Evolutionary conservation across 1,284 basidiomycete genomes (phyloP).

Genomic region (Mycosarcoma mackinlayi): DNA sequence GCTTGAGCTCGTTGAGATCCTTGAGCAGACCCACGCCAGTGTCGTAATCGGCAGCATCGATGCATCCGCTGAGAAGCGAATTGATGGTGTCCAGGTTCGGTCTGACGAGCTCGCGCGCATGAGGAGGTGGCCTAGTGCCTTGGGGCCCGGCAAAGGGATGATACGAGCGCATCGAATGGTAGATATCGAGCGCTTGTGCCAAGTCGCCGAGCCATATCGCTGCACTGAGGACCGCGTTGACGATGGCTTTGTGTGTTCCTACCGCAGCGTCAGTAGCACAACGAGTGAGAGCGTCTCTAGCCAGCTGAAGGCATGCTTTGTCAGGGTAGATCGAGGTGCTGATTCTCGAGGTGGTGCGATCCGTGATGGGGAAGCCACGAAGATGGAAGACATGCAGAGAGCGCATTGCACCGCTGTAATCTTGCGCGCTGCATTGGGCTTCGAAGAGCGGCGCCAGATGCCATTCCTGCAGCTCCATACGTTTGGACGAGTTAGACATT

Average conservation of each 20-base stretch:
- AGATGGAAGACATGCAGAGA: slow-evolving; percentile 16
- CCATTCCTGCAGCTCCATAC: slow-evolving; percentile 47
- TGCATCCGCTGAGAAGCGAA: slow-evolving; percentile 38
- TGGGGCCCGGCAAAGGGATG: background rate
- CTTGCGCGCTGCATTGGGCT: slow-evolving; percentile 36
- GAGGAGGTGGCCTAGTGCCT: background rate
- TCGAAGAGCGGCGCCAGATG: slow-evolving; percentile 57
- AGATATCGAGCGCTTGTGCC: slow-evolving; percentile 39
- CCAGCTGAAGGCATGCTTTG: slow-evolving; percentile 12
- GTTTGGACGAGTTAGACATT: background rate
- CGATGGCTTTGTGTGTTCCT: slow-evolving; percentile 24
- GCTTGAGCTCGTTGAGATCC: slow-evolving; percentile 20
- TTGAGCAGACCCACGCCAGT: slow-evolving; percentile 33
- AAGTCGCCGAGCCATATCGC: slow-evolving; percentile 31
- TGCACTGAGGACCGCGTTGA: slow-evolving; percentile 44
- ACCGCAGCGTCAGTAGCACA: slow-evolving; percentile 5
- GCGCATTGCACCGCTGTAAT: slow-evolving; percentile 44
- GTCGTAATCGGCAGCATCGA: slow-evolving; percentile 32
- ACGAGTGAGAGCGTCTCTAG: slow-evolving; percentile 19
- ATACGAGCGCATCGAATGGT: slow-evolving; percentile 20
- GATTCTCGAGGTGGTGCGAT: slow-evolving; percentile 20
- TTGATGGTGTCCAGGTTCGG: slow-evolving; percentile 49
- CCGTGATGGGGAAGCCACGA: slow-evolving; percentile 13
- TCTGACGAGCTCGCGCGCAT: background rate
- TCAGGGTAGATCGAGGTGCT: slow-evolving; percentile 27